phyloP scores from a whole-genome alignment of 306 rosid species.

The Leucaena leucocephala region DNA sequence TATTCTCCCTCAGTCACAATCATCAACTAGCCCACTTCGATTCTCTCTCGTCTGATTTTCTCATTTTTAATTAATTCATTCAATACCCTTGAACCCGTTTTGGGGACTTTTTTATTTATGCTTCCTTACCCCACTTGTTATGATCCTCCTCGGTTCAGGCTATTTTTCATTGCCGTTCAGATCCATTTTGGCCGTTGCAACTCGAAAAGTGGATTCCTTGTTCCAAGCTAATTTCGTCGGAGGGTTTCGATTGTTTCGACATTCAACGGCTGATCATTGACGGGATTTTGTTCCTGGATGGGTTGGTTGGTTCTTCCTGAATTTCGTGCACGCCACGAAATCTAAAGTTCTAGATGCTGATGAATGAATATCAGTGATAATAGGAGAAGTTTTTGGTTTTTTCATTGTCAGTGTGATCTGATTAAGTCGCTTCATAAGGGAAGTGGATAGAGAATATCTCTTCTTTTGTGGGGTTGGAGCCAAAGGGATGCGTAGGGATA shows the following conservation, averaged over 20 bases:
- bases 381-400: too few species aligned
- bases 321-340: neutral
- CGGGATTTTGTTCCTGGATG: neutral
- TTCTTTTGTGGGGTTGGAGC: neutral
- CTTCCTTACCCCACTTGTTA: neutral
- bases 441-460: conserved; percentile 1
- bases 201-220: neutral
- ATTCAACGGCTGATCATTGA: neutral
- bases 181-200: neutral
- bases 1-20: neutral
- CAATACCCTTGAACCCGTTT: neutral
- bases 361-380: neutral
- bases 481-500: conserved; percentile 46
- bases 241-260: neutral
- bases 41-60: conserved; percentile 11
- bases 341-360: neutral
- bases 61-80: neutral
- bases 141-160: neutral
- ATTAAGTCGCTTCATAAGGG: conserved; percentile 5
- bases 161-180: neutral
- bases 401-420: neutral
- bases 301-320: neutral
- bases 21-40: conserved; percentile 31
- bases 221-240: neutral
- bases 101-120: neutral